Conservation (phyloP, 2,329 filamentous ascomycete genomes). For the Ophiostoma montium region DNA sequence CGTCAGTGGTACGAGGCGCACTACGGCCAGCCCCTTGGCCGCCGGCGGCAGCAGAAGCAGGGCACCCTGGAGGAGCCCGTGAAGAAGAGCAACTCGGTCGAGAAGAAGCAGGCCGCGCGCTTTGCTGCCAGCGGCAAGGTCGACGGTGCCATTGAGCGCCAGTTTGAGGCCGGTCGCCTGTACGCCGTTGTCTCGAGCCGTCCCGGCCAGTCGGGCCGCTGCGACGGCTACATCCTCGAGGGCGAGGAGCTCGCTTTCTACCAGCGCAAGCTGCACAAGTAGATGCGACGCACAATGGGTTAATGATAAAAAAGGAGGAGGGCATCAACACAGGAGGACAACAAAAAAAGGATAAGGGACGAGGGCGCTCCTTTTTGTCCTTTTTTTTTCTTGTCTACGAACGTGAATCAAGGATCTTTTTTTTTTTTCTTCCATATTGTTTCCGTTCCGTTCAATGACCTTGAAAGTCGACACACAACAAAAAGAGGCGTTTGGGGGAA, state of each 20-base stretch:
- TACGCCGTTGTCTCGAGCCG: conserved; percentile 86
- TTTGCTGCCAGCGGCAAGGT: conserved; percentile 80
- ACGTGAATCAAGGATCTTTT: not conserved
- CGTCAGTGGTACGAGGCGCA: conserved; percentile 99
- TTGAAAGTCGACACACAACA: conserved; percentile 3
- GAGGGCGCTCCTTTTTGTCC: too few species aligned
- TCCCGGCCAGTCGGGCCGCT: conserved; percentile 92
- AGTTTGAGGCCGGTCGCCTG: conserved; percentile 98
- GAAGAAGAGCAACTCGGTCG: conserved; percentile 91
- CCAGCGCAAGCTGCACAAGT: conserved; percentile 99
- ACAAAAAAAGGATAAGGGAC: not conserved
- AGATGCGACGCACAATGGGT: conserved; percentile 28
- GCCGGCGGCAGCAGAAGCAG: conserved; percentile 77
- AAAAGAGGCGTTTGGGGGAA: conserved; percentile 8
- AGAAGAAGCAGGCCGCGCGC: conserved; percentile 92
- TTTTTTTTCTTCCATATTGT: not conserved
- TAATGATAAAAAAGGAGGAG: not conserved
- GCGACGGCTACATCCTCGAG: conserved; percentile 96
- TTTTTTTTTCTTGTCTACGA: not conserved
- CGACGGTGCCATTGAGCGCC: conserved; percentile 82
- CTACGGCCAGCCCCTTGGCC: conserved; percentile 85
- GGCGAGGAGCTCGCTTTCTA: conserved; percentile 99
- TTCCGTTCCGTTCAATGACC: not conserved
- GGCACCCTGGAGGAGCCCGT: conserved; percentile 47
- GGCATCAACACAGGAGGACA: not conserved